Base-by-base conservation (phyloP, 108 stramenopile genomes). In the Skeletonema menzelii region DNA sequence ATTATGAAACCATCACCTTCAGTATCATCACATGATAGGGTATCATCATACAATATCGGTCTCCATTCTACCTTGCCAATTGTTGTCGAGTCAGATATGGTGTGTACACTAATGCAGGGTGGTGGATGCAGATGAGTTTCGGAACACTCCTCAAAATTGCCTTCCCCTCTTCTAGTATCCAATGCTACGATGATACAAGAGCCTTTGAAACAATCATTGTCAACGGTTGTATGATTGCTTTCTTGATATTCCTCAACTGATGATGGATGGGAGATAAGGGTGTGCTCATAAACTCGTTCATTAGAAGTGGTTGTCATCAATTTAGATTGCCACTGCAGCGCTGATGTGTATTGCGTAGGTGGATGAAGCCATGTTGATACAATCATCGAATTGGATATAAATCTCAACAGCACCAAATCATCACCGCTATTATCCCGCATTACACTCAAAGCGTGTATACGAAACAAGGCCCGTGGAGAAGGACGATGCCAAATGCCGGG, bases 381-480 rank as follows among this genome's bases (percentile, higher is more conserved):
- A 49, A 75, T 75, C 59, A 22, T 66, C 1, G 73, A 67, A 65
- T 80, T 80, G 27, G 74, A 80, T 28, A 46, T 57, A 70, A 80
- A 75, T 17, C 34, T 42, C 30, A 74, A 27, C 28, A 59, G 19
- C 1, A 64, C 63, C 44, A 64, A 57, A 44, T 27, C 46, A 63
- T 19, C 17, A 42, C 24, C 8, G 17, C 19, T 5, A 26, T 15
- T 12, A 27, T 30, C 24, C 12, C 11, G 2, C 19, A 4, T 32
- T 37, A 24, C n/a, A 14, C 42, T 63, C 11, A 65, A 10, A 32
- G 31, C 31, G 8, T 7, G 24, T 17, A 70, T 64, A 13, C 80
- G 76, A 72, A 82, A 82, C 31, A 22, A 37, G 8, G 64, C 75
- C 4, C 32, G 44, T 17, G 59, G 49, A 28, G 67, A 65, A 17